Percentiles rank a stretch among this genome's conserved stretches.
phyloP scores from a whole-genome alignment of 139 green algal genomes.

The Prasinococcaceae sp. region DNA sequence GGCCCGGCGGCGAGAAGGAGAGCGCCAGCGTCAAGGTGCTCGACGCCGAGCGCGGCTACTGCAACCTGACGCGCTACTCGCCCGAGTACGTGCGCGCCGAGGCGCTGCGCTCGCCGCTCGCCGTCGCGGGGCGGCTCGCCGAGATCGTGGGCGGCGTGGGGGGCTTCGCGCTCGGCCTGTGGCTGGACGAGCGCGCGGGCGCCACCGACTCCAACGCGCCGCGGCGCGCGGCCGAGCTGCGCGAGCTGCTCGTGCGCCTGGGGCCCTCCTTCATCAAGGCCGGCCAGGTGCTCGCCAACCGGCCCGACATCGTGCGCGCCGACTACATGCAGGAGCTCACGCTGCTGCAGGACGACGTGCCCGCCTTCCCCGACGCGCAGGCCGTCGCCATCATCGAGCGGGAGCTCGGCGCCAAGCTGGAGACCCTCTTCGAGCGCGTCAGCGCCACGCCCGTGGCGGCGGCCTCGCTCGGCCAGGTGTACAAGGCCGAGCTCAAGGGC shows the following conservation, averaged over 20 bases:
- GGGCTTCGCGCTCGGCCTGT: no score
- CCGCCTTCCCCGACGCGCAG: slow-evolving; percentile 31
- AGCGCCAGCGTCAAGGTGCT: no score
- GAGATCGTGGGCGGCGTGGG: no score
- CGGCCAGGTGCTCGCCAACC: slow-evolving; percentile 91
- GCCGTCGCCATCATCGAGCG: slow-evolving; percentile 77
- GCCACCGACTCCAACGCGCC: slow-evolving; percentile 16
- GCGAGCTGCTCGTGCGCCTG: slow-evolving; percentile 65
- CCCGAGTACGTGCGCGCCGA: no score
- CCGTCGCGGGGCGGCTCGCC: no score
- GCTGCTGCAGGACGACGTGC: slow-evolving; percentile 55
- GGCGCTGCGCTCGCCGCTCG: no score
- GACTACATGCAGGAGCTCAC: slow-evolving; percentile 99
- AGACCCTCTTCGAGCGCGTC: slow-evolving; percentile 70
- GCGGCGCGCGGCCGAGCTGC: slow-evolving; percentile 58
- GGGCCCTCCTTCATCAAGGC: slow-evolving; percentile 97
- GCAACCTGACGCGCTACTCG: no score
- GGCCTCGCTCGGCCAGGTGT: slow-evolving; percentile 76
- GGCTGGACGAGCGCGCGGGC: no score
- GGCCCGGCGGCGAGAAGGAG: no score
- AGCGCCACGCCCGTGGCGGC: slow-evolving; percentile 71
- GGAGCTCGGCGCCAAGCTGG: slow-evolving; percentile 65
- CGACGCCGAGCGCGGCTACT: no score
- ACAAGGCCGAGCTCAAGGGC: slow-evolving; percentile 47
- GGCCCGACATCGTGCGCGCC: slow-evolving; percentile 88